Evolutionary conservation across 768 basidiomycete species (phyloP).

Genomic region (Ramaria sp.): DNA sequence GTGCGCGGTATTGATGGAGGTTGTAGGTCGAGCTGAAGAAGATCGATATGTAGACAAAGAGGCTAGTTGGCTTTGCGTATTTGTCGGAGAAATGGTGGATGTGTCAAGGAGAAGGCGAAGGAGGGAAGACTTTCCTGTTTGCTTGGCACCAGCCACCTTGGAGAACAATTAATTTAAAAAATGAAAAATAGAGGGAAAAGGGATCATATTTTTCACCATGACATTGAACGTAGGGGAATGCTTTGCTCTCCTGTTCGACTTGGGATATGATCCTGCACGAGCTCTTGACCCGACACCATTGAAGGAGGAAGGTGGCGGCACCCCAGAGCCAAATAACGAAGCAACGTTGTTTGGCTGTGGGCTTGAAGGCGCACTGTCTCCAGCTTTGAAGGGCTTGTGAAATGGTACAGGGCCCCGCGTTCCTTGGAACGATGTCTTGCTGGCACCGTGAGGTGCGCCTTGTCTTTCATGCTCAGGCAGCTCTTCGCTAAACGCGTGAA

Average conservation of each 20-base stretch:
- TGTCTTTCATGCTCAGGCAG: slow-evolving; percentile 15
- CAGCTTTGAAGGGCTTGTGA: slow-evolving; percentile 58
- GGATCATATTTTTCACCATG: slow-evolving; percentile 42
- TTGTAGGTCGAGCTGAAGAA: slow-evolving; percentile 42
- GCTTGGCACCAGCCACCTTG: slow-evolving; percentile 61
- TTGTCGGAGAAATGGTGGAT: slow-evolving; percentile 67
- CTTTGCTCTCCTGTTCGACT: slow-evolving; percentile 49
- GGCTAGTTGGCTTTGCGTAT: slow-evolving; percentile 63
- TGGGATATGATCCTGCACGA: slow-evolving; percentile 23
- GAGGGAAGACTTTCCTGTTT: slow-evolving; percentile 75
- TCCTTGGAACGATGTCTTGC: slow-evolving; percentile 53
- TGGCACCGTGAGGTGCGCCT: slow-evolving; percentile 49
- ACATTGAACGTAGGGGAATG: slow-evolving; percentile 74
- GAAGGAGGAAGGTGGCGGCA: slow-evolving; percentile 48
- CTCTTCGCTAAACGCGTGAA: background rate
- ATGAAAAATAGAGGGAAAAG: background rate
- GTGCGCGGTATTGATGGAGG: slow-evolving; percentile 52
- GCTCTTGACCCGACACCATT: slow-evolving; percentile 34
- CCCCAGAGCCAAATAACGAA: slow-evolving; percentile 23
- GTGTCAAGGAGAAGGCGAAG: slow-evolving; percentile 74
- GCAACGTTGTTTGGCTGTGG: background rate
- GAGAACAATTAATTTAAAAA: background rate
- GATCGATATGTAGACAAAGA: slow-evolving; percentile 56
- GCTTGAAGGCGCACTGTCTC: background rate
- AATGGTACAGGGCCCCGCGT: slow-evolving; percentile 51